These are phyloP conservation scores for Aspergillus viridinutans DNA, from an alignment of 2,329 filamentous ascomycete genomes.

Conservation along the genomic window DNA sequence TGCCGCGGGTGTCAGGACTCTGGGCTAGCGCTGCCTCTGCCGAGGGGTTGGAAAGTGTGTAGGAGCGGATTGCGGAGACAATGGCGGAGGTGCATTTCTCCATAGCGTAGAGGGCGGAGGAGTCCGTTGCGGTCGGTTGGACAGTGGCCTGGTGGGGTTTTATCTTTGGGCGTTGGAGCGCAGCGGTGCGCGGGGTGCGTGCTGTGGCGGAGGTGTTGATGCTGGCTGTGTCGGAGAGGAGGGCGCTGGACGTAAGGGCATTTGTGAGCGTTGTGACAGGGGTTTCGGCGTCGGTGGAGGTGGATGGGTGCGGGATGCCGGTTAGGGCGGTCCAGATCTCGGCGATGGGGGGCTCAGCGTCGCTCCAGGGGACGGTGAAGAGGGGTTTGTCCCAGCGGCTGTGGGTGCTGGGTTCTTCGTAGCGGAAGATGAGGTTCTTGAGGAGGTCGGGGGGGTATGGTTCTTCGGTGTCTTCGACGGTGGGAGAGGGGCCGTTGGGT, in stretches of 20 bases:
- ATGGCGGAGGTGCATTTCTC: constrained; percentile 42
- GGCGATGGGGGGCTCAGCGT: constrained; percentile 52
- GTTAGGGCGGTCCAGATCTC: constrained; percentile 59
- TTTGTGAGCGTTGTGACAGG: constrained; percentile 16
- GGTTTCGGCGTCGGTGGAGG: constrained; percentile 10
- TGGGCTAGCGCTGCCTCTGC: constrained; percentile 34
- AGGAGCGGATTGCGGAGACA: constrained; percentile 39
- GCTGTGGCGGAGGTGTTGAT: constrained; percentile 19
- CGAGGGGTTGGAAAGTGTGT: constrained; percentile 36
- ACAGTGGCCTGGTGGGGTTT: constrained; percentile 43
- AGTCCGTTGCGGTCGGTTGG: constrained; percentile 36
- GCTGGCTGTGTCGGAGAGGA: constrained; percentile 25
- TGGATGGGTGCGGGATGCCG: constrained; percentile 31
- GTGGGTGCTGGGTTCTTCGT: constrained; percentile 65
- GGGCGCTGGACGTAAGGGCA: constrained; percentile 15
- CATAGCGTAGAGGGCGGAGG: constrained; percentile 40
- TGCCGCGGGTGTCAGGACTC: constrained; percentile 21
- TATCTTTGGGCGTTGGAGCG: constrained; percentile 24
- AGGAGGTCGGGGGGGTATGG: constrained; percentile 54
- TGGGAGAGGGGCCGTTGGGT: background rate
- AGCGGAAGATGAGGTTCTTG: constrained; percentile 61
- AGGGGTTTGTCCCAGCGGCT: constrained; percentile 63
- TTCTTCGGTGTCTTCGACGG: constrained; percentile 24
- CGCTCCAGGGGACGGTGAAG: constrained; percentile 57
- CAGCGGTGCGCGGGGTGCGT: constrained; percentile 12